phyloP scores from a whole-genome alignment of 2,329 filamentous ascomycete genomes.

The Curvularia hawaiiensis region DNA sequence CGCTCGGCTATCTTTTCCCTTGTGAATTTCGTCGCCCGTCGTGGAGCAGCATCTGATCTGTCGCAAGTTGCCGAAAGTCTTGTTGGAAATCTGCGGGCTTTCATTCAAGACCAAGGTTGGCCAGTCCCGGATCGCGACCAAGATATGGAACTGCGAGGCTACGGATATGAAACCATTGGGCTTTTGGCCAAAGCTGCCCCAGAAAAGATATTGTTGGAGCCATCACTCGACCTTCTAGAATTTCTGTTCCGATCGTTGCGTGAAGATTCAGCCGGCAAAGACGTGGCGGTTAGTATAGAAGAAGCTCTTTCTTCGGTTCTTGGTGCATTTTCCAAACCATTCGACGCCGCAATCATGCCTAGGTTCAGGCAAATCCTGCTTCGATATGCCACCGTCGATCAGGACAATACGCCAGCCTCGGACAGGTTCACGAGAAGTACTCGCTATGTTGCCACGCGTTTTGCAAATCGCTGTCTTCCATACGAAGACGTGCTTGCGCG shows the following conservation, averaged over 20 bases:
- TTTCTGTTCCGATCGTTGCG: constrained; percentile 87
- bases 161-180: constrained; percentile 90
- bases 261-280: constrained; percentile 74
- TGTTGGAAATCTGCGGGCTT: constrained; percentile 71
- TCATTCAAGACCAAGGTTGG: constrained; percentile 84
- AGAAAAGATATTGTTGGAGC: constrained; percentile 58
- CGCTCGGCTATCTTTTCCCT: constrained; percentile 84
- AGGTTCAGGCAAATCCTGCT: constrained; percentile 45
- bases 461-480: constrained; percentile 85
- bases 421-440: constrained; percentile 63
- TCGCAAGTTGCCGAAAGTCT: constrained; percentile 69
- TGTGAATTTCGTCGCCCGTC: constrained; percentile 82
- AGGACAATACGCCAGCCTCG: constrained; percentile 26
- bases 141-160: constrained; percentile 70
- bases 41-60: constrained; percentile 67
- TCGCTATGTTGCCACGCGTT: constrained; percentile 82
- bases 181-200: constrained; percentile 72
- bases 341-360: constrained; percentile 49
- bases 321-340: constrained; percentile 59
- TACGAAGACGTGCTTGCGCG: constrained; percentile 79
- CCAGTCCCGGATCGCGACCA: constrained; percentile 64
- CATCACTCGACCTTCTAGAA: constrained; percentile 62
- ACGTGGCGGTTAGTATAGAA: constrained; percentile 85
- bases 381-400: constrained; percentile 33
- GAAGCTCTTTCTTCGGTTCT: constrained; percentile 81